Conservation (phyloP, 805 yeast genomes). For the Starmera quercuum region DNA sequence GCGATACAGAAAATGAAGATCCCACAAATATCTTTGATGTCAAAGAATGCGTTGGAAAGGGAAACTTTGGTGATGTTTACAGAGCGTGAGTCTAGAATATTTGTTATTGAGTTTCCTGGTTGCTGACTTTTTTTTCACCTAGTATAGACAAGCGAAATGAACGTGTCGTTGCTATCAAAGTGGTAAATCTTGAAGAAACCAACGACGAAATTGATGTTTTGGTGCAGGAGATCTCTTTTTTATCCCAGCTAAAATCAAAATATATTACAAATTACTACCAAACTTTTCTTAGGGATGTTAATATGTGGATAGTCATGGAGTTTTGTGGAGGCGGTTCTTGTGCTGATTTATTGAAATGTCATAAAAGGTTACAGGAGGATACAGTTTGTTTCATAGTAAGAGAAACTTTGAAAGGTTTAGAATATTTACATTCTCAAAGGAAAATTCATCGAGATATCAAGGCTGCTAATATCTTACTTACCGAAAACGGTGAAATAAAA, state of each 20-base stretch:
- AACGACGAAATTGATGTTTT: constrained; percentile 67
- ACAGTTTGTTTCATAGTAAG: constrained; percentile 54
- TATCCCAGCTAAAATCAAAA: constrained; percentile 53
- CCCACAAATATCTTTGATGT: constrained; percentile 27
- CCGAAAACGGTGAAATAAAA: constrained; percentile 63
- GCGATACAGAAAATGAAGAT: constrained; percentile 4
- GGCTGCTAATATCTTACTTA: constrained; percentile 78
- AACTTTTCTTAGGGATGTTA: constrained; percentile 55
- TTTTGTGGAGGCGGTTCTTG: constrained; percentile 95
- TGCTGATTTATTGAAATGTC: constrained; percentile 57
- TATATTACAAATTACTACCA: constrained; percentile 61
- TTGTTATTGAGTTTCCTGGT: neutral
- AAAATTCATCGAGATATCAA: constrained; percentile 88
- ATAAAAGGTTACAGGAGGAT: constrained; percentile 48
- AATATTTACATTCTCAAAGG: constrained; percentile 64
- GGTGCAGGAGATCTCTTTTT: constrained; percentile 70
- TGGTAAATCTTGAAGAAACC: constrained; percentile 71
- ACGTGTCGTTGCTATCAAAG: constrained; percentile 72
- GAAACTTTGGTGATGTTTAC: constrained; percentile 85
- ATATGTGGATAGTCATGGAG: constrained; percentile 90
- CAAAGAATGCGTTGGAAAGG: constrained; percentile 64
- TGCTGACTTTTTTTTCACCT: neutral
- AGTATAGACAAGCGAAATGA: constrained; percentile 20
- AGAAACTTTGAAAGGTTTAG: constrained; percentile 62
- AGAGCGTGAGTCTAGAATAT: constrained; percentile 33